Percentiles rank a stretch among this genome's conserved stretches.
phyloP scores from a whole-genome alignment of 495 filamentous ascomycete species.

The Letharia lupina region DNA sequence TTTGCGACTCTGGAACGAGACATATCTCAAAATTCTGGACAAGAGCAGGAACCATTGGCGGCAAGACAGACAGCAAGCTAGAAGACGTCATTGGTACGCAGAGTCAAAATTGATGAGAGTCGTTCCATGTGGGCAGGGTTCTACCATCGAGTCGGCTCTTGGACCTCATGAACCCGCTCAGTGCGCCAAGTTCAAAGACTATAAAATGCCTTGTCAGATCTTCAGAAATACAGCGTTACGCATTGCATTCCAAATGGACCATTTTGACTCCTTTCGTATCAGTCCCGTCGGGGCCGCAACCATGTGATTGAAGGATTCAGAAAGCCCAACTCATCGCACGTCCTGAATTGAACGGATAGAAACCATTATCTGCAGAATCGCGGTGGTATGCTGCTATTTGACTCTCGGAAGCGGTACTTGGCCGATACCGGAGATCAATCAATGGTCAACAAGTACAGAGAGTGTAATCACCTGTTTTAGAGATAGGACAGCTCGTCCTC shows the following conservation, averaged over 20 bases:
- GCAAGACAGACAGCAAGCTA: constrained; percentile 42
- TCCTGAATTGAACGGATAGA: not conserved
- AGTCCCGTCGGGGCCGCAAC: not conserved
- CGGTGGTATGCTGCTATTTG: not conserved
- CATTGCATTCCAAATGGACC: not conserved
- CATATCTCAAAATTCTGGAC: constrained; percentile 96
- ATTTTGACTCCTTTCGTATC: not conserved
- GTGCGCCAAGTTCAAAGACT: not conserved
- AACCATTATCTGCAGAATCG: not conserved
- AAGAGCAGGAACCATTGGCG: constrained; percentile 62
- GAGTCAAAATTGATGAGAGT: not conserved
- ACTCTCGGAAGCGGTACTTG: not conserved
- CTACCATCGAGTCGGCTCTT: not conserved
- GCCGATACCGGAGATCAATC: not conserved
- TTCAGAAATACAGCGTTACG: not conserved
- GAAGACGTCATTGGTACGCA: constrained; percentile 38
- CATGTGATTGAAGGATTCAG: no score
- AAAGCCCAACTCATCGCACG: not conserved
- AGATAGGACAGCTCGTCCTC: constrained; percentile 17
- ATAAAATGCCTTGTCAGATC: not conserved
- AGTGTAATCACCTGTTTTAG: not conserved
- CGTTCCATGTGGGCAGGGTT: not conserved
- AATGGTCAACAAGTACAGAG: not conserved
- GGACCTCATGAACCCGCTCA: not conserved
- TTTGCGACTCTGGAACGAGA: constrained; percentile 85